These are phyloP conservation scores for Penicillium cosmopolitanum DNA, from an alignment of 495 filamentous ascomycete species.

Conservation along the genomic window DNA sequence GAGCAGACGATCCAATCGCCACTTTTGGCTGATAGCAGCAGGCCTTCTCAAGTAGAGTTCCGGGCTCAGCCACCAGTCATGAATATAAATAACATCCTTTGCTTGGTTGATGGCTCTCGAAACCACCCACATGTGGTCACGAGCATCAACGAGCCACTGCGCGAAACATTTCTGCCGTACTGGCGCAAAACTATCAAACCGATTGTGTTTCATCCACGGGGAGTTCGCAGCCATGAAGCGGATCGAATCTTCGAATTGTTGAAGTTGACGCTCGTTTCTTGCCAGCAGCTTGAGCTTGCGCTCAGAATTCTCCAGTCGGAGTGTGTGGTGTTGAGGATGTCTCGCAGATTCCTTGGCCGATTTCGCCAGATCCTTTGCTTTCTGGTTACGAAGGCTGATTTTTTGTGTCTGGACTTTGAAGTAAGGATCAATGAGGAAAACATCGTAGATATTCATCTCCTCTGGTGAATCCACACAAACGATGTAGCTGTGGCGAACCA, in stretches of 20 bases:
- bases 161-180: constrained; percentile 85
- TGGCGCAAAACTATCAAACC: constrained; percentile 93
- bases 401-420: constrained; percentile 78
- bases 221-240: constrained; percentile 79
- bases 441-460: constrained; percentile 98
- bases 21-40: constrained; percentile 97
- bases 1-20: constrained; percentile 93
- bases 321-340: constrained; percentile 77
- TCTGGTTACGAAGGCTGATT: constrained; percentile 59
- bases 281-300: constrained; percentile 89
- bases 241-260: constrained; percentile 94
- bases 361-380: constrained; percentile 67
- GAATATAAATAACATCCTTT: constrained; percentile 97
- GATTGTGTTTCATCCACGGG: constrained; percentile 78
- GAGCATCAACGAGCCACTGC: constrained; percentile 95
- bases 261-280: constrained; percentile 83
- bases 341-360: constrained; percentile 64
- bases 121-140: constrained; percentile 99
- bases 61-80: constrained; percentile 98
- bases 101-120: constrained; percentile 97
- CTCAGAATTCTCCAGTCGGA: constrained; percentile 85
- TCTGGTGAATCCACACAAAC: constrained; percentile 97
- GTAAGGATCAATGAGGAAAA: constrained; percentile 87
- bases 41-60: constrained; percentile 96
- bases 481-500: constrained; percentile 96